Base-by-base conservation (phyloP, 257 asterid species). In the Fraxinus americana region DNA sequence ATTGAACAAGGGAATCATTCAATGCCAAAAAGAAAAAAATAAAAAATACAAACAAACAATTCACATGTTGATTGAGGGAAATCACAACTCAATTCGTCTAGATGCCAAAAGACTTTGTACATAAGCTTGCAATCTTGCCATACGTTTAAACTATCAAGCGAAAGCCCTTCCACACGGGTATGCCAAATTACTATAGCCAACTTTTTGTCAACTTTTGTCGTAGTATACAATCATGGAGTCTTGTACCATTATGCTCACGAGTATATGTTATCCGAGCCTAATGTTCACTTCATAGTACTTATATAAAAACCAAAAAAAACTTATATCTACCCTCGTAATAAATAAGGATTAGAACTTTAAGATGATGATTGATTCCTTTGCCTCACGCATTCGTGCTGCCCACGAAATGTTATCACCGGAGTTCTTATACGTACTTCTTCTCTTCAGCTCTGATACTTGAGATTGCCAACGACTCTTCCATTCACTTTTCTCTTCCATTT, bases 381-480 rank as follows among this genome's bases (percentile, higher is more conserved):
- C 85, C 83, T 77, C n/a, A 29, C 97, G 94, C 84, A 94, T 82
- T 74, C 88, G 83, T 10, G 94, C 97, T 0, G 87, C 97, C 97
- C 98, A 94, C 1, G 98, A 94, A 87, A 79, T 88, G 67, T 74
- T 74, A 41, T 78, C 88, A 3, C 57, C 75, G 0, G 82, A 59
- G 48, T 88, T 89, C 83, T 87, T 92, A 16, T 82, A 52, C 85
- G 14, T 38, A 65, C 95, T 89, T 85, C 93, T 87, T 79, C 82
- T 83, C 83, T 89, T 88, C 19, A 94, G 87, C 80, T 81, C 97
- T 2, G 94, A 87, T 43, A 94, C 77, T 75, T 92, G 98, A 21
- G 87, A 78, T 83, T 92, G 89, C 97, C 97, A 92, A 8, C 84
- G 84, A 82, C 48, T 78, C 79, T 86, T 92, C 97, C 98, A 94